phyloP scores from a whole-genome alignment of 2,329 filamentous ascomycete species.

The Apiospora hydei region DNA sequence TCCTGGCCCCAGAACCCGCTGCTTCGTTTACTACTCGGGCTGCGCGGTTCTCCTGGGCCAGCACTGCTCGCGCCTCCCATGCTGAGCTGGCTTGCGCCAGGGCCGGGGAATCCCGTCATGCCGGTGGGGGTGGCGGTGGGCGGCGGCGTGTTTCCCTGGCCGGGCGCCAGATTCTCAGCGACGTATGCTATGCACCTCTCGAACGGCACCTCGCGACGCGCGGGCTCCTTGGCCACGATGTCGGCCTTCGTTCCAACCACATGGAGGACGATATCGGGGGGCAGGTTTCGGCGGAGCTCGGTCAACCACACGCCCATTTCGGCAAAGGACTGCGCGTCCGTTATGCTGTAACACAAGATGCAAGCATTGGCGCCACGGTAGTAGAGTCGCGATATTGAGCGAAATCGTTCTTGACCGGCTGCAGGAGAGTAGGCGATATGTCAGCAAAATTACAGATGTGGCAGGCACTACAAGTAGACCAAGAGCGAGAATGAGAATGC shows the following conservation, averaged over 20 bases:
- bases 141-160: slow-evolving; percentile 70
- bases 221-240: slow-evolving; percentile 84
- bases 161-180: slow-evolving; percentile 85
- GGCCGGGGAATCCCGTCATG: slow-evolving; percentile 36
- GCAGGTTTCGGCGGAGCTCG: slow-evolving; percentile 82
- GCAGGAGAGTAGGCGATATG: slow-evolving; percentile 25
- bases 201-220: slow-evolving; percentile 83
- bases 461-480: slow-evolving; percentile 7
- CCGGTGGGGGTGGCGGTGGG: slow-evolving; percentile 61
- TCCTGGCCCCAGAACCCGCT: slow-evolving; percentile 91
- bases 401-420: slow-evolving; percentile 93
- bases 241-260: slow-evolving; percentile 96
- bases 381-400: slow-evolving; percentile 93
- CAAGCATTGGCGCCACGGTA: slow-evolving; percentile 95
- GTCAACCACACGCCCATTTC: slow-evolving; percentile 93
- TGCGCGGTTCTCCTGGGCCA: slow-evolving; percentile 58
- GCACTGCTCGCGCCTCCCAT: slow-evolving; percentile 47
- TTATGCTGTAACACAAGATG: slow-evolving; percentile 94
- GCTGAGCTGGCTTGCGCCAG: slow-evolving; percentile 33
- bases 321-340: slow-evolving; percentile 81
- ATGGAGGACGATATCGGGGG: slow-evolving; percentile 82
- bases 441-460: slow-evolving; percentile 25
- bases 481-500: not conserved
- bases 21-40: slow-evolving; percentile 69
- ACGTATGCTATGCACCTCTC: slow-evolving; percentile 96